Conservation (phyloP, 78 protist genomes). For the slime mould (Dictyostelium discoideum) region dicty_2.7 NC_007091.3:3722501-3723000, state of each 20-base stretch:
- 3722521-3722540: constrained; percentile 60
- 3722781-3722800: constrained; percentile 86
- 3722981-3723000: constrained; percentile 91
- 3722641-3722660: background rate
- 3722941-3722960: constrained; percentile 77
- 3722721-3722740: constrained; percentile 73
- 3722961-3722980: constrained; percentile 80
- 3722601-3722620: constrained; percentile 7
- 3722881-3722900: constrained; percentile 86
- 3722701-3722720: constrained; percentile 58
- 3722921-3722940: constrained; percentile 91
- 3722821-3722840: constrained; percentile 96
- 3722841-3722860: constrained; percentile 82
- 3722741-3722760: constrained; percentile 83
- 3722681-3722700: background rate
- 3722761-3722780: constrained; percentile 53
- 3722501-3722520: constrained; percentile 94
- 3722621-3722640: no score
- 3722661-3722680: background rate
- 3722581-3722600: constrained; percentile 89
- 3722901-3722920: constrained; percentile 94
- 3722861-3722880: constrained; percentile 74
- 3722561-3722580: constrained; percentile 95
- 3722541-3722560: constrained; percentile 92
- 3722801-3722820: constrained; percentile 88